phyloP scores from a whole-genome alignment of 2,329 filamentous ascomycete genomes.

The Ceratocystiopsis sp. region DNA sequence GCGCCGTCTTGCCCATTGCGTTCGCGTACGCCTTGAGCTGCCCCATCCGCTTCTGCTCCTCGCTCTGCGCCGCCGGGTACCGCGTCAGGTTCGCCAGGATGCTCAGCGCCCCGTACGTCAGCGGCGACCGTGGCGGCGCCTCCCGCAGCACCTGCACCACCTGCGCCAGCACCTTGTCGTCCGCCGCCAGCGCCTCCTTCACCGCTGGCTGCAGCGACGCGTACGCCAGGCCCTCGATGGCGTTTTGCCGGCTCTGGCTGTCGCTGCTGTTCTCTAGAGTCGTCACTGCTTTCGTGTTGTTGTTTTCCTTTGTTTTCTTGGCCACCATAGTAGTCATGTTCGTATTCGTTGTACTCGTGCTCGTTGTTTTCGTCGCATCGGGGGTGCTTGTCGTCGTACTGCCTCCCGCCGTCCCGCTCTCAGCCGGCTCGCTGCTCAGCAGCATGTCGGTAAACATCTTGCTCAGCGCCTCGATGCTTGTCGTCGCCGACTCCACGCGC shows the following conservation, averaged over 20 bases:
- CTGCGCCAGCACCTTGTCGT: slow-evolving; percentile 49
- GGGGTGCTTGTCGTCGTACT: neutral
- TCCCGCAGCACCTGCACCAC: slow-evolving; percentile 47
- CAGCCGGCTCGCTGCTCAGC: slow-evolving; percentile 27
- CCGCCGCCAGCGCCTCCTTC: slow-evolving; percentile 62
- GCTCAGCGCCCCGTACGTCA: slow-evolving; percentile 73
- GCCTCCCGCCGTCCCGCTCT: too few species aligned
- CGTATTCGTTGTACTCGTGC: too few species aligned
- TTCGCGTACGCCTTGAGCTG: slow-evolving; percentile 93
- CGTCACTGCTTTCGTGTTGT: too few species aligned
- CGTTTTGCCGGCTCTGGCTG: slow-evolving; percentile 40
- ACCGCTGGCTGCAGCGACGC: slow-evolving; percentile 71
- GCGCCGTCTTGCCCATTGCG: slow-evolving; percentile 45
- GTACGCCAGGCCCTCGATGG: slow-evolving; percentile 84
- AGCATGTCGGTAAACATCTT: slow-evolving; percentile 51
- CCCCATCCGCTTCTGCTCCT: slow-evolving; percentile 82
- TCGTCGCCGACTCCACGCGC: slow-evolving; percentile 31
- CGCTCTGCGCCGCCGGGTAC: slow-evolving; percentile 60
- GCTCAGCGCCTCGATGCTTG: slow-evolving; percentile 48
- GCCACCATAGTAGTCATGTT: too few species aligned
- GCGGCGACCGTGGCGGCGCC: slow-evolving; percentile 45
- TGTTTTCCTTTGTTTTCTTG: neutral
- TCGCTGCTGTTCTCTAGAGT: too few species aligned
- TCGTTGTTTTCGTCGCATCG: too few species aligned
- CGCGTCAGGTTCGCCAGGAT: slow-evolving; percentile 72